Percentiles rank a stretch among this genome's conserved stretches.
These are phyloP conservation scores for Mycena alexandri DNA, from an alignment of 768 basidiomycete species.

Conservation along the genomic window DNA sequence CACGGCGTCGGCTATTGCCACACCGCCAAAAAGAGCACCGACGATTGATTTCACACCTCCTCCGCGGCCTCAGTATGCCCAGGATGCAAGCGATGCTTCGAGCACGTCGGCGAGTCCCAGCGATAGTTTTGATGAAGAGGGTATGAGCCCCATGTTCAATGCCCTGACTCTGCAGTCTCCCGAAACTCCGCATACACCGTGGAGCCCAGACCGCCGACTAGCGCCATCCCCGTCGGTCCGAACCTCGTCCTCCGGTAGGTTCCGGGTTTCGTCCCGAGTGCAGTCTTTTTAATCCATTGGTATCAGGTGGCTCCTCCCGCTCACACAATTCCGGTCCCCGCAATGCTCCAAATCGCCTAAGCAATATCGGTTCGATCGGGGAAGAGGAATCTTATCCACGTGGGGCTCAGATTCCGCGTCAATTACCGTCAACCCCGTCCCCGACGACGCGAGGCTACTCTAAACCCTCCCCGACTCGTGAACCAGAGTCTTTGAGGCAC, in stretches of 20 bases:
- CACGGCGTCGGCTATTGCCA: neutral
- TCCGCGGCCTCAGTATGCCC: slow-evolving; percentile 14
- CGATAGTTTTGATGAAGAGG: slow-evolving; percentile 31
- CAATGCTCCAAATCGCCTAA: slow-evolving; percentile 9
- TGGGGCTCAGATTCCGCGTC: neutral
- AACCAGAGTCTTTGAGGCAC: slow-evolving; percentile 10
- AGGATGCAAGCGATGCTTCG: slow-evolving; percentile 23
- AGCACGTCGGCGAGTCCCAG: slow-evolving; percentile 23
- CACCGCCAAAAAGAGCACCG: slow-evolving; percentile 7
- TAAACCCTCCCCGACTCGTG: neutral
- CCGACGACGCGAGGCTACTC: slow-evolving; percentile 18
- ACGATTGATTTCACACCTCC: neutral
- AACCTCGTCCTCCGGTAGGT: slow-evolving; percentile 37
- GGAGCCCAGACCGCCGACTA: slow-evolving; percentile 24
- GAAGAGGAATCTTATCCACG: slow-evolving; percentile 26
- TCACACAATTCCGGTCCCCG: slow-evolving; percentile 29
- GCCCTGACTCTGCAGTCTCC: slow-evolving; percentile 30
- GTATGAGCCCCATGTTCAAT: slow-evolving; percentile 32
- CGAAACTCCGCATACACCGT: slow-evolving; percentile 32
- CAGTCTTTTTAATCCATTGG: neutral
- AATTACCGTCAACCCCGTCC: slow-evolving; percentile 9
- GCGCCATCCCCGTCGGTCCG: slow-evolving; percentile 34
- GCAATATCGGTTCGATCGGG: slow-evolving; percentile 25
- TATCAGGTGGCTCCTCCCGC: slow-evolving; percentile 28
- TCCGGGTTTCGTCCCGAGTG: neutral